Evolutionary conservation across 2,329 filamentous ascomycete species (phyloP).

Genomic region (Dothistroma pini): DNA sequence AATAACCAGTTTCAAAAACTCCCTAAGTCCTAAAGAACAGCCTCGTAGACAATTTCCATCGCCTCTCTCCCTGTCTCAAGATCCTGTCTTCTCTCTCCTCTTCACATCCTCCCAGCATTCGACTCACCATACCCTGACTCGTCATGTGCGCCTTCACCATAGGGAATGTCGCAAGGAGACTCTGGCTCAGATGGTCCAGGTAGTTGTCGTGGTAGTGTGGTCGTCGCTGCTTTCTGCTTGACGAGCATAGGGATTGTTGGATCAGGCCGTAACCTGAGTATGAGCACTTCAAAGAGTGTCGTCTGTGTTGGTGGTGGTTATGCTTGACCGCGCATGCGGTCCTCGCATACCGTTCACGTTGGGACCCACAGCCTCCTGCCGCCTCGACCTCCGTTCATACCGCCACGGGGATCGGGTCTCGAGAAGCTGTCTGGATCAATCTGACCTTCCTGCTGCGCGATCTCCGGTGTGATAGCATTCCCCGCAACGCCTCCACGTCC

Average conservation of each 20-base stretch:
- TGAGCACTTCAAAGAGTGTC: background rate
- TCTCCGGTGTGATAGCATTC: conserved; percentile 7
- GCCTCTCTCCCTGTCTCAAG: background rate
- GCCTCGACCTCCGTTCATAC: conserved; percentile 27
- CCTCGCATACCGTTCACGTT: conserved; percentile 23
- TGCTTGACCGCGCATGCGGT: conserved; percentile 5
- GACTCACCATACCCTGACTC: background rate
- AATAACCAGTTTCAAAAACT: background rate
- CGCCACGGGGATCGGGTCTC: conserved; percentile 30
- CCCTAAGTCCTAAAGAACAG: background rate
- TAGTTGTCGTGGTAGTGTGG: background rate
- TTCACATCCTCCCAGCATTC: background rate
- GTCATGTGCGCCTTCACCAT: background rate
- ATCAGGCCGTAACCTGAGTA: background rate
- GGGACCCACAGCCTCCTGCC: conserved; percentile 36
- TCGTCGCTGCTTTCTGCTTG: background rate
- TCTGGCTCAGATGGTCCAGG: conserved; percentile 9
- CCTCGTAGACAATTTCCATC: background rate
- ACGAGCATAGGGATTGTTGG: background rate
- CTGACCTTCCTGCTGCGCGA: conserved; percentile 21
- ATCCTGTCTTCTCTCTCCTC: background rate
- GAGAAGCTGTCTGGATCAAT: conserved; percentile 39
- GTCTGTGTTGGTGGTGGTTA: background rate
- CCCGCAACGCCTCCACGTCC: conserved; percentile 23
- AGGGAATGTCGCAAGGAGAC: conserved; percentile 3